Evolutionary conservation across 2,329 filamentous ascomycete species (phyloP), one percentile per base, ranked within the genome.

Genomic region (Aotearoamyces nothofagi): DNA sequence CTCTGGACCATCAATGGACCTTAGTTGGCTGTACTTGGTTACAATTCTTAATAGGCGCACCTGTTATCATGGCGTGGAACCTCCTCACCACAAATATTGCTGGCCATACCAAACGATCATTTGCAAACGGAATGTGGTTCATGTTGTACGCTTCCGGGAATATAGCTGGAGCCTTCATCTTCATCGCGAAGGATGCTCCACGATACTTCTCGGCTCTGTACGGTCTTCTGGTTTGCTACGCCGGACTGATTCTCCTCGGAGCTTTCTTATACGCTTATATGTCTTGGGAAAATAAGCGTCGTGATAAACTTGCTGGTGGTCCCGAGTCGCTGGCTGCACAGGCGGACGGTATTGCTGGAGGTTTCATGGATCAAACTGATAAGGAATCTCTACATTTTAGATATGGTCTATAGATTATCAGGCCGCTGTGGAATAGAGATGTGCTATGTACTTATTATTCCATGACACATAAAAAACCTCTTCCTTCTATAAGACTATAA

Each of bases 41-140:
- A n/a, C n/a, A n/a, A n/a, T n/a, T n/a, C n/a, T n/a, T n/a, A n/a
- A n/a, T 48, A 2, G 42, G 41, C 2, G 26, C 23, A 2, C 35
- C 48, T 22, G 30, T 33, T 3, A 27, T 38, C n/a, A 17, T 27
- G 9, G 40, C 40, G 5, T 49, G 40, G 36, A 38, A 45, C 4
- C 16, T 47, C n/a, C n/a, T n/a, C n/a, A n/a, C n/a, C n/a, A n/a
- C n/a, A n/a, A n/a, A n/a, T n/a, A n/a, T n/a, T n/a, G n/a, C n/a
- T n/a, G n/a, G n/a, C n/a, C n/a, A n/a, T n/a, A n/a, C n/a, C n/a
- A n/a, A n/a, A n/a, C n/a, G n/a, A n/a, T n/a, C n/a, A n/a, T n/a
- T n/a, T n/a, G n/a, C n/a, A n/a, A n/a, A n/a, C n/a, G n/a, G n/a
- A n/a, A n/a, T n/a, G n/a, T n/a, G n/a, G n/a, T n/a, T n/a, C n/a